Evolutionary conservation across 768 basidiomycete genomes (phyloP).

Genomic region (Termitomyces sp.): DNA sequence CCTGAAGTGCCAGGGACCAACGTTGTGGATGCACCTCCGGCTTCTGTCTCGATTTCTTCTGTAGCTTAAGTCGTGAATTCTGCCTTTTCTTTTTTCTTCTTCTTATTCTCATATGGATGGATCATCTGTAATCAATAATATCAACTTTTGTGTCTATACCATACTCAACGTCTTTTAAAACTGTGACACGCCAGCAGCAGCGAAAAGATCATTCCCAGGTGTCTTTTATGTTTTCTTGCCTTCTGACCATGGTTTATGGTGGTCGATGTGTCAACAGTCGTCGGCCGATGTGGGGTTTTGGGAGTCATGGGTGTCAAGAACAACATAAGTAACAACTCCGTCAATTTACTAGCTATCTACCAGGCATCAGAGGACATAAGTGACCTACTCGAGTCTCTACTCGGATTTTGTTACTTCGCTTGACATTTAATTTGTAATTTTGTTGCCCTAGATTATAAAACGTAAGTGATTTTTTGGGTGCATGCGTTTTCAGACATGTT

Average conservation of each 20-base stretch:
- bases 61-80: background rate
- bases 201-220: background rate
- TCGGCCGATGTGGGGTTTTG: no score
- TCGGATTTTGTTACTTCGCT: background rate
- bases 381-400: no score
- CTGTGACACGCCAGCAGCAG: background rate
- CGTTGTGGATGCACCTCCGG: background rate
- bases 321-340: no score
- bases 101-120: background rate
- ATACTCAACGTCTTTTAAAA: no score
- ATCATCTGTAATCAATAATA: background rate
- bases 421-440: no score
- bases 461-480: no score
- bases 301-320: no score
- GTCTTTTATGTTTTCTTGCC: no score
- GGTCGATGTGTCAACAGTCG: no score
- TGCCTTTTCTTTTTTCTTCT: background rate
- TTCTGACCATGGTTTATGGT: background rate
- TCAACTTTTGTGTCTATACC: no score
- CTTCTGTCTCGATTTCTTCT: background rate
- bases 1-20: background rate
- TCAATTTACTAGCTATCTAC: no score
- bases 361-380: no score
- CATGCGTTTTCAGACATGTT: background rate
- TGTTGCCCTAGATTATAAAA: background rate